Conservation (phyloP, 2,329 filamentous ascomycete species). For the Penicillium sp. region DNA sequence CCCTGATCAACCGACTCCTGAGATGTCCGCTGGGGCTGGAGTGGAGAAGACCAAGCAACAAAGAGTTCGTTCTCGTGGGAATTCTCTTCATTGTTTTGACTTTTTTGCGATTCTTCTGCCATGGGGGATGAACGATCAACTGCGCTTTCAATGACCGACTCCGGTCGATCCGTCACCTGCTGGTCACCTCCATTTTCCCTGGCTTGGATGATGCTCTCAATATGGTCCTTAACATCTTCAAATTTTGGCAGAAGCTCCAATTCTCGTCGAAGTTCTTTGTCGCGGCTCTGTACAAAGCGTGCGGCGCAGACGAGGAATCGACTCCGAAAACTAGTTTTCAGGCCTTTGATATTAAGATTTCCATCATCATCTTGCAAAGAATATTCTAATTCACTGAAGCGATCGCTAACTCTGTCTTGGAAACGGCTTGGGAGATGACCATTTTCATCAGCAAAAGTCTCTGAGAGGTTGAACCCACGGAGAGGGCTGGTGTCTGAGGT, state of each 20-base stretch:
- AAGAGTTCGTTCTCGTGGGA: background rate
- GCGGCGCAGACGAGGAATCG: constrained; percentile 52
- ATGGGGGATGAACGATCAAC: background rate
- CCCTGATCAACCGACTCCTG: background rate
- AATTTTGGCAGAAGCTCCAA: constrained; percentile 51
- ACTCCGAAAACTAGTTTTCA: constrained; percentile 37
- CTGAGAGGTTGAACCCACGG: constrained; percentile 31
- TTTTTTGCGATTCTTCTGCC: background rate
- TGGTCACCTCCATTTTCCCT: background rate
- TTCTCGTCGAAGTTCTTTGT: constrained; percentile 49
- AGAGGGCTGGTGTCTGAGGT: constrained; percentile 18
- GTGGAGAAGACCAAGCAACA: background rate
- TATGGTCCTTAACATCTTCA: constrained; percentile 24
- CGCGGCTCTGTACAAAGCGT: constrained; percentile 52
- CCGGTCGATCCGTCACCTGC: background rate
- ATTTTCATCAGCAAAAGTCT: constrained; percentile 43
- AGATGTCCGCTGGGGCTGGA: background rate
- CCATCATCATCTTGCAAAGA: constrained; percentile 44
- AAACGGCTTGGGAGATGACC: constrained; percentile 42
- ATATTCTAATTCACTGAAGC: constrained; percentile 44
- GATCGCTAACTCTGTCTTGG: constrained; percentile 39
- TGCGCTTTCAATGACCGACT: background rate
- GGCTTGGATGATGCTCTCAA: constrained; percentile 1
- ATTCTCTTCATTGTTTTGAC: background rate
- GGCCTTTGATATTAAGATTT: constrained; percentile 45